Conservation (phyloP, 306 rosid genomes). For the Sesbania bispinosa region DNA sequence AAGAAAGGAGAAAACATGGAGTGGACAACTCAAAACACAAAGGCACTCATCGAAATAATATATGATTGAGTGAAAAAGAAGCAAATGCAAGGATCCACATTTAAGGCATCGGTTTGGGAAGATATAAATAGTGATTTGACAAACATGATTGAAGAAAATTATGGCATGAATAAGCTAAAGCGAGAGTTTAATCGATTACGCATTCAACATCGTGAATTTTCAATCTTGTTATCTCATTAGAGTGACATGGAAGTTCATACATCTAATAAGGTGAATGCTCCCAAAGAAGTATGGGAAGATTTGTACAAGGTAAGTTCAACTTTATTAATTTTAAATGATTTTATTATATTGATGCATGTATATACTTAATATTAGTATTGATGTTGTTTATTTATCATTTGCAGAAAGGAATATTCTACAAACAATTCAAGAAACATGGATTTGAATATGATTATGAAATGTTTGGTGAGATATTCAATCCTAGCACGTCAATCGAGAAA, state of each 20-base stretch:
- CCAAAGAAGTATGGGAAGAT: neutral
- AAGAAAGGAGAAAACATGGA: neutral
- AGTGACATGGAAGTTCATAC: too few species aligned
- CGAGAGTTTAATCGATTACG: neutral
- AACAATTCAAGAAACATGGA: neutral
- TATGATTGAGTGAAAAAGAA: neutral
- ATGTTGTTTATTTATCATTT: neutral
- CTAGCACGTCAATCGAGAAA: neutral
- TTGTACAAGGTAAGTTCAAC: neutral
- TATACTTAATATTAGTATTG: neutral
- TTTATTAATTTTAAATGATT: neutral
- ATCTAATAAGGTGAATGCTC: too few species aligned
- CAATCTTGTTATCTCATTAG: too few species aligned
- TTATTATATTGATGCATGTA: neutral
- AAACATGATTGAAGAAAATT: neutral
- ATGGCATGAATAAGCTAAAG: neutral
- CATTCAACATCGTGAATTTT: neutral
- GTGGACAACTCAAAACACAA: neutral
- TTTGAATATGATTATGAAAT: neutral
- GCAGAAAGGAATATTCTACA: neutral
- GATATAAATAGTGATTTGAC: neutral
- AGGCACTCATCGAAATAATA: neutral
- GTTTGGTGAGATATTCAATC: neutral
- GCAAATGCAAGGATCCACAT: neutral
- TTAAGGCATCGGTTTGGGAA: neutral